Conservation (phyloP, 1,139 yeast genomes). For the Nematodospora anomalae region DNA sequence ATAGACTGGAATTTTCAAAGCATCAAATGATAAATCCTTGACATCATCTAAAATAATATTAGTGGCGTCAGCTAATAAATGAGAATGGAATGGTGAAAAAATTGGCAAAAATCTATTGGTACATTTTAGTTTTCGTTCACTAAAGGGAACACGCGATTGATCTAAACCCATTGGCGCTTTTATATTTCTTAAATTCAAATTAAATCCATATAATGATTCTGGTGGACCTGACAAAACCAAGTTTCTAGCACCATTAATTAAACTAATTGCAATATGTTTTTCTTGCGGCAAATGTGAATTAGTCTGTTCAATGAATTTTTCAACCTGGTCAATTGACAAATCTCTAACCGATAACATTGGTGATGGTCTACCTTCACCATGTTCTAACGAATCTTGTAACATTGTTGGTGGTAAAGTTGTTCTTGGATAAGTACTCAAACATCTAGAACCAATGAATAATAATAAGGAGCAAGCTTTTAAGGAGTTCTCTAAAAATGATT, state of each 20-base stretch:
- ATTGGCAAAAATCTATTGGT: constrained; percentile 94
- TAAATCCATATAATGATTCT: constrained; percentile 95
- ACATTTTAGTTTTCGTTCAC: constrained; percentile 90
- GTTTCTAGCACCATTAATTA: constrained; percentile 93
- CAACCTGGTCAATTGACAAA: constrained; percentile 75
- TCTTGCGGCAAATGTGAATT: constrained; percentile 91
- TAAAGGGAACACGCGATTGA: constrained; percentile 90
- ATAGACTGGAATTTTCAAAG: constrained; percentile 79
- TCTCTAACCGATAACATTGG: constrained; percentile 97
- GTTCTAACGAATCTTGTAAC: constrained; percentile 87
- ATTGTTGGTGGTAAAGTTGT: constrained; percentile 94
- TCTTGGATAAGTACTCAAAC: constrained; percentile 86
- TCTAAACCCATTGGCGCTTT: constrained; percentile 94
- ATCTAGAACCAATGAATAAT: constrained; percentile 91
- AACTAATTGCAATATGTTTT: constrained; percentile 86
- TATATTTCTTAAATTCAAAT: constrained; percentile 85
- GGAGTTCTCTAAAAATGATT: constrained; percentile 68
- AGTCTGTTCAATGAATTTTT: constrained; percentile 76
- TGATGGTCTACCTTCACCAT: constrained; percentile 95
- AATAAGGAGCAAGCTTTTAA: constrained; percentile 79
- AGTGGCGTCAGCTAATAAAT: constrained; percentile 73
- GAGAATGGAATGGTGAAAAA: constrained; percentile 96
- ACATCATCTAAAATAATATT: constrained; percentile 67
- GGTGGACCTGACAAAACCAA: constrained; percentile 98
- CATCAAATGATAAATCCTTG: constrained; percentile 52